Percentiles rank a stretch among this genome's conserved stretches.
Conservation (phyloP, 345 rosid species). For the Turritis glabra region DNA sequence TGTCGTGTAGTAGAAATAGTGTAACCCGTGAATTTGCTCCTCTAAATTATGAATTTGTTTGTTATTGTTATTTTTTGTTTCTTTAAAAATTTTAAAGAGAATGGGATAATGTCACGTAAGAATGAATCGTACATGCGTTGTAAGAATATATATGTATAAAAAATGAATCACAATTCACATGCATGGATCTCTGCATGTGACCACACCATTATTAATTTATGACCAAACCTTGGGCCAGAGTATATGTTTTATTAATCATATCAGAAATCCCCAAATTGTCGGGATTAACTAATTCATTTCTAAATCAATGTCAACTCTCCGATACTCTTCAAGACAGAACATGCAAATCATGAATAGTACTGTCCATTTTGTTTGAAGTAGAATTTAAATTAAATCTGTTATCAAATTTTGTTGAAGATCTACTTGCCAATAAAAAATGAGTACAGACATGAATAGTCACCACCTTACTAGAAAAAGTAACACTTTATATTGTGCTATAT, state of each 20-base stretch:
- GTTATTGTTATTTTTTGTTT: neutral
- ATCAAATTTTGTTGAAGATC: neutral
- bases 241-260: neutral
- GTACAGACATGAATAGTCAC: neutral
- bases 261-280: constrained; percentile 11
- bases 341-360: neutral
- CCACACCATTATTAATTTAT: neutral
- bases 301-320: neutral
- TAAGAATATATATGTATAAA: neutral
- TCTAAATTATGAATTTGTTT: neutral
- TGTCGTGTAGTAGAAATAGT: constrained; percentile 15
- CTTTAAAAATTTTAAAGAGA: no score
- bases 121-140: neutral
- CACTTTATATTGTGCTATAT: neutral
- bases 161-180: constrained; percentile 8
- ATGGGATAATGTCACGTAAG: constrained; percentile 15
- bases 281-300: constrained; percentile 8
- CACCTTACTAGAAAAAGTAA: neutral
- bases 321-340: neutral
- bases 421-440: neutral
- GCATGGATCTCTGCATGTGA: constrained; percentile 37
- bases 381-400: neutral
- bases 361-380: constrained; percentile 8
- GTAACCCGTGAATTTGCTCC: constrained; percentile 37
- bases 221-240: constrained; percentile 14